Conservation (phyloP, 768 basidiomycete genomes). For the Mrakia gelida region DNA sequence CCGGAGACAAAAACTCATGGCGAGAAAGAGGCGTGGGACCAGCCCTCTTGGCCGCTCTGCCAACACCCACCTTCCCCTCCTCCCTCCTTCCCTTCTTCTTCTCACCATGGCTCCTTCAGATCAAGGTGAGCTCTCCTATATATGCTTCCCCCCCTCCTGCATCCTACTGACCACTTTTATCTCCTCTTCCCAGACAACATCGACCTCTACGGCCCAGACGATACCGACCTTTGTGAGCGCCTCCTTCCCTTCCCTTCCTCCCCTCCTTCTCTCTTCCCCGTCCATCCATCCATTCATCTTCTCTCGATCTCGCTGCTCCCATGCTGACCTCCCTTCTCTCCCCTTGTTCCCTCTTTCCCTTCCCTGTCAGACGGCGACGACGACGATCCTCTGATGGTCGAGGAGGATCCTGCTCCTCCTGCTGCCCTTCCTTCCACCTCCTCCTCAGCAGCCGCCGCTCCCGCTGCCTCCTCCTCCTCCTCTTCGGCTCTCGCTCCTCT, state of each 20-base stretch:
- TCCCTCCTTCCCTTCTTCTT: background rate
- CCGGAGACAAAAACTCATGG: background rate
- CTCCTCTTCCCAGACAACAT: constrained; percentile 15
- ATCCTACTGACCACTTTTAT: background rate
- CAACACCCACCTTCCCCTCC: background rate
- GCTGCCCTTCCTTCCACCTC: background rate
- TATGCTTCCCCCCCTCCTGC: too few species aligned
- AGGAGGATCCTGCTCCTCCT: constrained; percentile 10
- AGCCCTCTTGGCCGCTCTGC: background rate
- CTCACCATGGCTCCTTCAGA: constrained; percentile 3
- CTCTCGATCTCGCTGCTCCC: background rate
- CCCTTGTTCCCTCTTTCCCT: background rate
- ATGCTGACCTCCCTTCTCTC: background rate
- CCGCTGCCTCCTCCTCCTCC: background rate
- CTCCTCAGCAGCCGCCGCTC: background rate
- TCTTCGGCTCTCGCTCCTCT: background rate
- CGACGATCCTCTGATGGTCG: constrained; percentile 7
- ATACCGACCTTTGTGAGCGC: constrained; percentile 29
- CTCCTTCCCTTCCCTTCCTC: background rate
- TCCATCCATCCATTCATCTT: background rate
- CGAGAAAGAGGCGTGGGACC: background rate
- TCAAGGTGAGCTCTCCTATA: background rate
- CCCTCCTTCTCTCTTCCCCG: background rate
- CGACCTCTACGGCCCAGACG: constrained; percentile 32
- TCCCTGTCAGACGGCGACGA: constrained; percentile 25